Evolutionary conservation across 768 basidiomycete genomes (phyloP), one percentile per base, ranked within the genome.

Genomic region (Gymnopilus dilepis): DNA sequence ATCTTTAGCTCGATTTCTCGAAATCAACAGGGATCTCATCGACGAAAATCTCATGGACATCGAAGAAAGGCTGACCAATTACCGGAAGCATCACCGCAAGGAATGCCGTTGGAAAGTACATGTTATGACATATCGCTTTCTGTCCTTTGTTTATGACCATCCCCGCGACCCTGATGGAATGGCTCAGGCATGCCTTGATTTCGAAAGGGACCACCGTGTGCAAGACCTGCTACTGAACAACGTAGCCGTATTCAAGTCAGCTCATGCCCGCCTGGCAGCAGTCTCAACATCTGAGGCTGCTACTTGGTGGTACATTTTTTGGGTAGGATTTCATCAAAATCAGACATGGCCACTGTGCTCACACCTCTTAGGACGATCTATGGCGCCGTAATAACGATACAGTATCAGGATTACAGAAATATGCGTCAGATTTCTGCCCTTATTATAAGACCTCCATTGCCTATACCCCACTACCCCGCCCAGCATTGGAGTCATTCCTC

Each of bases 221-320:
- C 78, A 79, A n/a, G 66, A 78, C 53, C 69, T 90, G 31, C 74
- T 88, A 69, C 64, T 75, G 28, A 71, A 73, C 5, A 82, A 80
- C 67, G 77, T 82, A 59, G 72, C 68, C 13, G 77, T 81, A 0
- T 81, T 91, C 45, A 71, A 67, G 56, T 76, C 78, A 21, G 79
- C 86, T 0, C 84, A 87, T 70, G 79, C 84, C 31, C 80, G 91
- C 37, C 77, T 86, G 58, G 63, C 72, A 9, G 77, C 76, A 19
- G 86, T 89, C 31, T 77, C 84, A 1, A 65, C 66, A 8, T 81
- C 82, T 1, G 77, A 81, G 64, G 70, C 84, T 1, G 74, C 82
- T 3, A 83, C 85, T 3, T 92, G 90, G 87, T 94, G 92, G 92
- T 92, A 88, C 66, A 78, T 92, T 12, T 86, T 90, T 65, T 92